Percentiles rank a stretch among this genome's conserved stretches.
Evolutionary conservation across 2,329 filamentous ascomycete species (phyloP).

Genomic region (Grosmannia huntii): DNA sequence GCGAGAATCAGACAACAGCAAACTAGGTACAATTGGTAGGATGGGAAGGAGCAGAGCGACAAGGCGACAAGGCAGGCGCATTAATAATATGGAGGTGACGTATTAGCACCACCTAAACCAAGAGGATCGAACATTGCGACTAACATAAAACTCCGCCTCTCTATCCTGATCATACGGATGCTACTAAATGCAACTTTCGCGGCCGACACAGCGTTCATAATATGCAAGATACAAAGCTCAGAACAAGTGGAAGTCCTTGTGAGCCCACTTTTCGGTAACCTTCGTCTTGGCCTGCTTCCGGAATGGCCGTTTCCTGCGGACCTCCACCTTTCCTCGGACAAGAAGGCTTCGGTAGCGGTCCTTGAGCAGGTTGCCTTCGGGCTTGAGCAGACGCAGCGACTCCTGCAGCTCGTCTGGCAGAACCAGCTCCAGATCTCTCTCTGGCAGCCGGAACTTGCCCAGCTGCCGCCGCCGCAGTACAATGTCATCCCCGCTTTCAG

Average conservation of each 20-base stretch:
- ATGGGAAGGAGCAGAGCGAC: not conserved
- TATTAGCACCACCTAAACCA: too few species aligned
- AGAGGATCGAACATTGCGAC: too few species aligned
- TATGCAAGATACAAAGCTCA: not conserved
- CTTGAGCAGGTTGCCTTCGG: constrained; percentile 88
- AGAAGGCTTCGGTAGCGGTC: constrained; percentile 85
- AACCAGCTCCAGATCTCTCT: constrained; percentile 69
- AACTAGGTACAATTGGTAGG: not conserved
- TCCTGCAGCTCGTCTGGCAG: constrained; percentile 75
- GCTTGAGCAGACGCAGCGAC: constrained; percentile 69
- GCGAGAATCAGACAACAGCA: not conserved
- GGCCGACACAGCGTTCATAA: not conserved
- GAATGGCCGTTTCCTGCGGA: constrained; percentile 64
- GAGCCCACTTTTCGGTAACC: constrained; percentile 88
- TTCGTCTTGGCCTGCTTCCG: constrained; percentile 71
- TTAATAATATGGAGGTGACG: too few species aligned
- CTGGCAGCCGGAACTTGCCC: constrained; percentile 60
- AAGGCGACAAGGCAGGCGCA: not conserved
- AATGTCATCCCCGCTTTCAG: constrained; percentile 48
- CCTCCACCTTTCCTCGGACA: constrained; percentile 80
- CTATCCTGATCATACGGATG: not conserved
- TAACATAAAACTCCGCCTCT: not conserved
- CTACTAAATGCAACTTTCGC: not conserved
- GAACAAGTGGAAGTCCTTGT: constrained; percentile 75
- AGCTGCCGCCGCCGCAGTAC: constrained; percentile 59